These are phyloP conservation scores for Russula foetens DNA, from an alignment of 768 basidiomycete genomes.

Conservation along the genomic window DNA sequence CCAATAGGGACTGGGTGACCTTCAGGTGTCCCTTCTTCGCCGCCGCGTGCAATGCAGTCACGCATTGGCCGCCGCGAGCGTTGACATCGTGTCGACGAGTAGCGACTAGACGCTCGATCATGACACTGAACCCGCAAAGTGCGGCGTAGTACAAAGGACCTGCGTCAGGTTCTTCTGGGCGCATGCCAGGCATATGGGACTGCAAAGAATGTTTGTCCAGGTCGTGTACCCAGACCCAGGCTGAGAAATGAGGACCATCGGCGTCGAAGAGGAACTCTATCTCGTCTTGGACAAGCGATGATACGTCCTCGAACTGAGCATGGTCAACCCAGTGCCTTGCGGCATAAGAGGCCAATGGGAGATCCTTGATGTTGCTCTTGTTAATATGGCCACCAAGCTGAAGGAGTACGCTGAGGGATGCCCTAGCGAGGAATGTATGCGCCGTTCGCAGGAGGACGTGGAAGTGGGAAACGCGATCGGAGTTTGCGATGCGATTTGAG, in stretches of 20 bases:
- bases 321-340: neutral
- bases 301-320: neutral
- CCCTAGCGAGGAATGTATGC: neutral
- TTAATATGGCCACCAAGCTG: neutral
- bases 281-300: neutral
- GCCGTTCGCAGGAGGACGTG: neutral
- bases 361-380: neutral
- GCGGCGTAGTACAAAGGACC: no score
- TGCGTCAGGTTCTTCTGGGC: no score
- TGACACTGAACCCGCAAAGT: no score
- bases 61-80: no score
- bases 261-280: neutral
- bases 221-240: neutral
- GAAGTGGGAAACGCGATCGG: neutral
- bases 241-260: neutral
- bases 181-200: no score
- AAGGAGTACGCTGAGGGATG: neutral
- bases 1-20: no score
- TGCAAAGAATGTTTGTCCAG: no score
- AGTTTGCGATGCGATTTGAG: neutral
- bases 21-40: no score
- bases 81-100: no score
- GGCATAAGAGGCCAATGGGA: neutral
- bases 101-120: no score
- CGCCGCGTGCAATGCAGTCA: no score